Evolutionary conservation across 805 yeast species (phyloP).

Genomic region (Maudiozyma barnettii): DNA sequence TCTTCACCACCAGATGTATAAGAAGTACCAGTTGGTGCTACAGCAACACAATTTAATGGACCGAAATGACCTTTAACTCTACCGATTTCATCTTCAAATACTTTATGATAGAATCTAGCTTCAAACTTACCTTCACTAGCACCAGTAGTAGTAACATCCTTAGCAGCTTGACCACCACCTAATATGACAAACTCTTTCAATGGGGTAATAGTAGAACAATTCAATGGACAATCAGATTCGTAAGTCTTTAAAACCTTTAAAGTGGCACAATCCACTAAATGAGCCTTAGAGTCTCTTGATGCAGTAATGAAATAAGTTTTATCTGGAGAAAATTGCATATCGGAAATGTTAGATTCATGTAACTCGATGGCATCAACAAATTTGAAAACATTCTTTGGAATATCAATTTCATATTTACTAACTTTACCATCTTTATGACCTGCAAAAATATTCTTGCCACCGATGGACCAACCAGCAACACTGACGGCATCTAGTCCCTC

Average conservation of each 20-base stretch:
- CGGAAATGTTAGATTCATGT: slow-evolving; percentile 76
- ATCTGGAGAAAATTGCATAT: slow-evolving; percentile 83
- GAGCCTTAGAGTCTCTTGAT: slow-evolving; percentile 83
- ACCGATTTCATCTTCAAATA: slow-evolving; percentile 92
- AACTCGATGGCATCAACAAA: slow-evolving; percentile 46
- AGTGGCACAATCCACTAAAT: slow-evolving; percentile 67
- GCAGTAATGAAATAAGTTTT: slow-evolving; percentile 83
- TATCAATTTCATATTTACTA: slow-evolving; percentile 53
- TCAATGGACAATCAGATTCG: slow-evolving; percentile 86
- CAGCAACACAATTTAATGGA: slow-evolving; percentile 88
- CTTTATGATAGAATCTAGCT: slow-evolving; percentile 90
- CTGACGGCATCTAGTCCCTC: slow-evolving; percentile 55
- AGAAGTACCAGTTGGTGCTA: slow-evolving; percentile 87
- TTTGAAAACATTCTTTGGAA: slow-evolving; percentile 39
- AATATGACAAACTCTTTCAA: slow-evolving; percentile 82
- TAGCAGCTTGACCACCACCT: slow-evolving; percentile 99
- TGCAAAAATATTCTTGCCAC: slow-evolving; percentile 63
- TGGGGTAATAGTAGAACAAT: slow-evolving; percentile 91
- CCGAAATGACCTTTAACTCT: slow-evolving; percentile 98
- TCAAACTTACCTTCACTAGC: slow-evolving; percentile 92
- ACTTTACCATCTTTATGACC: slow-evolving; percentile 85
- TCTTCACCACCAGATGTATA: slow-evolving; percentile 99
- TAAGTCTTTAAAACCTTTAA: slow-evolving; percentile 63
- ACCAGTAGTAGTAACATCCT: slow-evolving; percentile 95
- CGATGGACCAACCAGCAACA: slow-evolving; percentile 82